phyloP scores from a whole-genome alignment of 228 moss, liverwort and hornwort species.

The Sphagnum magellanicum region DNA sequence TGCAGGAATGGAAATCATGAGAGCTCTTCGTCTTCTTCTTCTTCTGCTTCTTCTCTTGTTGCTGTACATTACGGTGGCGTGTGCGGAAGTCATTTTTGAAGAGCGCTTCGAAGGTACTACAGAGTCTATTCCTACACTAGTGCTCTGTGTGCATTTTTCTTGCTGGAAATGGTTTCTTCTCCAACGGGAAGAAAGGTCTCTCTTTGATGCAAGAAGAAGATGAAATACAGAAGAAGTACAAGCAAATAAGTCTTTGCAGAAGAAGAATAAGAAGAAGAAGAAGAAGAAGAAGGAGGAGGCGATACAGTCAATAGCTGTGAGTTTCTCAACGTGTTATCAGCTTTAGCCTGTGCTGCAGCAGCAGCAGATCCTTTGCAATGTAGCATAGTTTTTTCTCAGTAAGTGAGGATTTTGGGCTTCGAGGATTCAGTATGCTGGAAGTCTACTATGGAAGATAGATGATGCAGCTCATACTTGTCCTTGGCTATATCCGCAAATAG shows the following conservation, averaged over 20 bases:
- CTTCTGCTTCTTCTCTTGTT: conserved; percentile 7
- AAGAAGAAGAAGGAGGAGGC: background rate
- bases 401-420: background rate
- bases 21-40: no score
- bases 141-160: background rate
- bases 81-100: conserved; percentile 68
- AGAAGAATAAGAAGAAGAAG: background rate
- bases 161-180: background rate
- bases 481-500: no score
- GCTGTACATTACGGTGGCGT: conserved; percentile 11
- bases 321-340: background rate
- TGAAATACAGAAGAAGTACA: background rate
- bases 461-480: no score
- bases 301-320: background rate
- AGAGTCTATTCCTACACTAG: background rate
- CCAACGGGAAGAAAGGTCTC: background rate
- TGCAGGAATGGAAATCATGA: no score
- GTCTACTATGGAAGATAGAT: background rate
- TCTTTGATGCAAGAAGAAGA: no score
- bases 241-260: background rate
- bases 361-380: background rate
- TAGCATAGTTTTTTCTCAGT: background rate
- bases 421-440: background rate
- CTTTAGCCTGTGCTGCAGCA: background rate
- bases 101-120: conserved; percentile 68